Evolutionary conservation across 2,329 filamentous ascomycete genomes (phyloP), one percentile per base, ranked within the genome.

Genomic region (Fusarium nodosum): DNA sequence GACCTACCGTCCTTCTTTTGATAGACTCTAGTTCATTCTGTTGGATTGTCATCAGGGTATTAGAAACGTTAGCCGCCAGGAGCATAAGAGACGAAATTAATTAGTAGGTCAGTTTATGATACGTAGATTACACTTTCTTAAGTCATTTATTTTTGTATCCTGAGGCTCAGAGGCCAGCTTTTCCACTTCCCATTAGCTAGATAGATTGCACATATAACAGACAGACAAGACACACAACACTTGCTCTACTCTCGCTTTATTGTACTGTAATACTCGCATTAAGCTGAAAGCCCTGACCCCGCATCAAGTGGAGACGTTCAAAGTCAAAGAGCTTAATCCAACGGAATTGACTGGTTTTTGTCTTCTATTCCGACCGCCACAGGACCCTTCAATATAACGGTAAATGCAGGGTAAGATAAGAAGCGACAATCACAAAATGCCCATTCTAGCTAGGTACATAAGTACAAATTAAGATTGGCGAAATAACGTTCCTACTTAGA

Each of bases 261-360:
- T 20, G 18, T 41, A 18, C 41, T 60, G 16, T 33, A 22, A 34
- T 34, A 31, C 39, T 51, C 45, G 39, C n/a, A 56, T 34, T 30
- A 11, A 63, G 31, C 42, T 50, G 42, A 64, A 50, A 45, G 24
- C 30, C 30, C 12, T n/a, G 30, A 28, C 62, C 60, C 52, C 46
- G 39, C 46, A 39, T 9, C 8, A 12, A 16, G 62, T 48, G 54
- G 60, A 53, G 46, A 48, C 24, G 10, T 15, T 42, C 34, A 51
- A 67, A 54, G 51, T 48, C 42, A 38, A 66, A 62, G 51, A 57
- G 63, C 52, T 53, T 61, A 58, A 68, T 68, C 50, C 34, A 58
- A 64, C 53, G 2, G 38, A 36, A 69, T 24, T 38, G 26, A 34
- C 33, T 54, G 38, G 38, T 41, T 54, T 28, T 36, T 18, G 34